Evolutionary conservation across 73 alveolate genomes (phyloP).

Genomic region (Tetrahymena malaccensis): DNA sequence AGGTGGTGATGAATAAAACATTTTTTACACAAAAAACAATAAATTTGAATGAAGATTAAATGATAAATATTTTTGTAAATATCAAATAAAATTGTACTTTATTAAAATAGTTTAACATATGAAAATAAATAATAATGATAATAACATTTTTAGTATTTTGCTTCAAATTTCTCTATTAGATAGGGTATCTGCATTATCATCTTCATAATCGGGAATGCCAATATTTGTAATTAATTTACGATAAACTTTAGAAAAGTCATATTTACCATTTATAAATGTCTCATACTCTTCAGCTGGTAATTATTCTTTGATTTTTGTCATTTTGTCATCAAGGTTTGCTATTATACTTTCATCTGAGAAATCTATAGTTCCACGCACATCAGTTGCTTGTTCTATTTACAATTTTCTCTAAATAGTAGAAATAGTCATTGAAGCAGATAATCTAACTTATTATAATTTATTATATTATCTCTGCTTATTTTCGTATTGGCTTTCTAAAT

Average conservation of each 20-base stretch:
- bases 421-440: neutral
- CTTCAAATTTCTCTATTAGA: neutral
- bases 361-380: neutral
- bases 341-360: neutral
- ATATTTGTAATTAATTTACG: neutral
- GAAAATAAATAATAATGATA: neutral
- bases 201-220: neutral
- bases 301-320: neutral
- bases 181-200: neutral
- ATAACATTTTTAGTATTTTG: neutral
- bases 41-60: too few relatives aligned
- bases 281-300: neutral
- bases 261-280: neutral
- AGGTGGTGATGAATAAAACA: too few relatives aligned
- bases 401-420: neutral
- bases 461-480: neutral
- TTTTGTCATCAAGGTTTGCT: neutral
- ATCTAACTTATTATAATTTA: neutral
- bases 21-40: neutral
- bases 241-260: neutral
- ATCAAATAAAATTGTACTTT: neutral
- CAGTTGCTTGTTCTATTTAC: neutral
- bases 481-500: neutral
- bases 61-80: neutral
- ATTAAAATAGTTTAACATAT: neutral